Evolutionary conservation across 1,139 yeast species (phyloP).

Genomic region (Lodderomyces oxycetoniae): DNA sequence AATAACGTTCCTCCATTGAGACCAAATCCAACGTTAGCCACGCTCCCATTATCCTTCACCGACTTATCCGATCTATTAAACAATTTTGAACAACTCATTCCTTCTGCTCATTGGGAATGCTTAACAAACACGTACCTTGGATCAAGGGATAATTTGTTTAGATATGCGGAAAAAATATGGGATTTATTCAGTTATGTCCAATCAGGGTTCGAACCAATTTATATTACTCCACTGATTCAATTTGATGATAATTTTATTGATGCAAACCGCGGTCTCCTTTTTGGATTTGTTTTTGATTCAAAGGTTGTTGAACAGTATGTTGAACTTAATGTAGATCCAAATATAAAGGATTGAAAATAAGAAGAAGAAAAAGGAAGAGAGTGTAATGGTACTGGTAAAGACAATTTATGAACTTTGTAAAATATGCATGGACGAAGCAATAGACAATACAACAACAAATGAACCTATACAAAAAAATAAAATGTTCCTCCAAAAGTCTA

Average conservation of each 20-base stretch:
- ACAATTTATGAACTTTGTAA: no score
- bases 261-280: slow-evolving; percentile 15
- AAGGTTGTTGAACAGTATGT: slow-evolving; percentile 25
- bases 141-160: slow-evolving; percentile 23
- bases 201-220: slow-evolving; percentile 7
- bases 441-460: no score
- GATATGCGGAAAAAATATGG: slow-evolving; percentile 26
- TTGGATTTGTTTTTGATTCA: slow-evolving; percentile 22
- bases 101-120: slow-evolving; percentile 14
- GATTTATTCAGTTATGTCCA: slow-evolving; percentile 21
- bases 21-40: no score
- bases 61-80: slow-evolving; percentile 11
- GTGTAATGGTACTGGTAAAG: no score
- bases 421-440: no score
- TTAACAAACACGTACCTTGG: slow-evolving; percentile 27
- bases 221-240: slow-evolving; percentile 17
- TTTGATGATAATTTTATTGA: slow-evolving; percentile 23
- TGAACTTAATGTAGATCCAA: slow-evolving; percentile 21
- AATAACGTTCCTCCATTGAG: no score
- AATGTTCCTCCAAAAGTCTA: no score
- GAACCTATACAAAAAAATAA: no score
- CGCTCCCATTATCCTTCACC: slow-evolving; percentile 3
- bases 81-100: slow-evolving; percentile 11
- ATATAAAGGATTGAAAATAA: slow-evolving; percentile 10
- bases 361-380: no score